Evolutionary conservation across 1,284 basidiomycete species (phyloP), one percentile per base, ranked within the genome.

Genomic region (Leccinum proximum): DNA sequence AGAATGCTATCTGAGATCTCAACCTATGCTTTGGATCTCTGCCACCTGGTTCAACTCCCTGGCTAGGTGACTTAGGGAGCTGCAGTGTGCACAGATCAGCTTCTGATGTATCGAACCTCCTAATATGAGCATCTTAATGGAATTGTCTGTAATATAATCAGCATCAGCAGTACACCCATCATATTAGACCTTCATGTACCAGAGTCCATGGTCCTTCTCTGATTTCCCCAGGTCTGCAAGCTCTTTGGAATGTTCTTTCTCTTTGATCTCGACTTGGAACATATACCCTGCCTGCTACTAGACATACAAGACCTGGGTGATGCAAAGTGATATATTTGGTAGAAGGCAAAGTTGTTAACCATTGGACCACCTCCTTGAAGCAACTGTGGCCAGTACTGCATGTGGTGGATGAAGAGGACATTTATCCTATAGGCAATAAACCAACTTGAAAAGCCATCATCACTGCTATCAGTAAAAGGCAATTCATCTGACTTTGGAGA

Each of bases 221-320:
- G 16, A 16, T 62, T 62, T 18, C 59, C 62, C 5, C 26, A n/a
- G 18, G 11, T 54, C 4, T 61, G 50, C 8, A 18, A 61, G 11
- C 14, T 18, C 4, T 61, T 40, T 54, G 60, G 60, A 37, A 61
- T 61, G 60, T 61, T 61, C 9, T 61, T 61, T 8, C 50, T 61
- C 3, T 37, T 54, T 13, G 35, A 54, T 33, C 40, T 61, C 4
- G 22, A 61, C 35, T 13, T 61, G 9, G n/a, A 58, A 5, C 58
- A 58, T 22, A 38, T 58, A 38, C 58, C 58, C 4, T 58, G 58
- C 13, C 13, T 58, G n/a, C 35, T 26, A 26, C 22, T 26, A 26
- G 22, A 26, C 4, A 9, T 58, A 38, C 58, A 58, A 58, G 11
- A 22, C 5, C 18, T 58, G 37, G 58, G 40, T 58, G 37, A 58